These are phyloP conservation scores for Lupinus albus DNA, from an alignment of 306 rosid species.

Conservation along the genomic window DNA sequence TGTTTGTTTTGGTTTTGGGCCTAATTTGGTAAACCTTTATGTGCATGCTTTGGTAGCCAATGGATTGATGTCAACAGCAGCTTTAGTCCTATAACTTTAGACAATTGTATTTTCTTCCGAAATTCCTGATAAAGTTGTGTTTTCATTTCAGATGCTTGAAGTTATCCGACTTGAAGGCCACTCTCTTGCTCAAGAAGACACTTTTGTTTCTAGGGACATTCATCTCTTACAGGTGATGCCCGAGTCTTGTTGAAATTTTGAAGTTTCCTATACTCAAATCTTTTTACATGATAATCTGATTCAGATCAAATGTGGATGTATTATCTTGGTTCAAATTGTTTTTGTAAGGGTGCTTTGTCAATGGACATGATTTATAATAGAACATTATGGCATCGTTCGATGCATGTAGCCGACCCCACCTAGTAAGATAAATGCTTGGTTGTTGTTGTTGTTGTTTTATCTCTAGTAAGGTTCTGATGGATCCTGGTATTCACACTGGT, in stretches of 20 bases:
- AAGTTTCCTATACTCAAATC: background rate
- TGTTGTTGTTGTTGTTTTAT: too few relatives aligned
- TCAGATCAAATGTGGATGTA: slow-evolving; percentile 3
- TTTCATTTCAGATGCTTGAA: slow-evolving; percentile 74
- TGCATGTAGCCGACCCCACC: too few relatives aligned
- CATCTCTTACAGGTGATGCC: slow-evolving; percentile 87
- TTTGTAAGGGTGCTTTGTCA: too few relatives aligned
- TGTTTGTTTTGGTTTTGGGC: slow-evolving; percentile 22
- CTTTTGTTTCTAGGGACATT: slow-evolving; percentile 84
- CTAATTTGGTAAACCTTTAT: background rate
- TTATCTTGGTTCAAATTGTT: slow-evolving; percentile 17
- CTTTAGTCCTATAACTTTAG: background rate
- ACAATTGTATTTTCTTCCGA: background rate
- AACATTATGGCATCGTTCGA: too few relatives aligned
- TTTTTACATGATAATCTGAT: background rate
- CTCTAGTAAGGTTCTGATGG: too few relatives aligned
- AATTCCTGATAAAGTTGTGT: slow-evolving; percentile 19
- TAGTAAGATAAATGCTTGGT: too few relatives aligned
- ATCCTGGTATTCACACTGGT: too few relatives aligned
- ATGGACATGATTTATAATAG: too few relatives aligned
- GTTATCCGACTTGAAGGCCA: slow-evolving; percentile 95
- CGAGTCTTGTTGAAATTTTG: background rate
- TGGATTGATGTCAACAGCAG: background rate
- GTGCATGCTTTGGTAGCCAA: background rate
- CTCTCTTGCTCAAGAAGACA: slow-evolving; percentile 84